Base-by-base conservation (phyloP, 1,284 basidiomycete genomes). In the Ceraceosorus bombacis region DNA sequence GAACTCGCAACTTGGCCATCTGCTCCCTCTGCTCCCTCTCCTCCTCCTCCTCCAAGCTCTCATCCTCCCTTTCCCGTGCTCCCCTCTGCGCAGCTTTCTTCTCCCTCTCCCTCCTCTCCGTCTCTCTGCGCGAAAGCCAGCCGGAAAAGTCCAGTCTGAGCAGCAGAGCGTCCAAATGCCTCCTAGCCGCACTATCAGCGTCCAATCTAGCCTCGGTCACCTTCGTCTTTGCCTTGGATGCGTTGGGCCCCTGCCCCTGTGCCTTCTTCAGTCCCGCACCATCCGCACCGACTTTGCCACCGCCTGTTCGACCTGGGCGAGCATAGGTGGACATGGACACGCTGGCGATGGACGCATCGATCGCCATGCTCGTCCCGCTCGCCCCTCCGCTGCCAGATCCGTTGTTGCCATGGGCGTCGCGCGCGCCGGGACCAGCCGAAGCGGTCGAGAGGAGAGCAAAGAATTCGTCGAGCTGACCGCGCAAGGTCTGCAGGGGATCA, bases 111-210 rank as follows among this genome's bases (percentile, higher is more conserved):
- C 27, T 27, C 27, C 27, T 27, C 27, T 27, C 27, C 27, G 27
- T 27, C 27, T 27, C 27, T 27, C 27, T 27, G 27, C 27, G 27
- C 27, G 27, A 27, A 27, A 27, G 27, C 43, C 43, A 46, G 43
- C 43, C 43, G 10, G 43, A 46, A 76, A 90, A 89, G 78, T 94
- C 90, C 36, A 94, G 78, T 41, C 89, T 82, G 51, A 93, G 80
- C 53, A 93, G 78, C 56, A 94, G 74, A 51, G 89, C 83, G 76
- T 94, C 91, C 13, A 91, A 82, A 74, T 90, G 89, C 64, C 88
- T 85, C 58, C 88, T 83, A 58, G 85, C 86, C 49, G 82, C 78
- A 62, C 80, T 77, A 51, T 85, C 83, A 67, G 82, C 70, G 54
- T 73, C 75, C 48, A 71, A 57, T 41, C 72, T 81, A 73, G 80